Conservation (phyloP, 208 protist species). For the Tetramitus jugosus region DNA sequence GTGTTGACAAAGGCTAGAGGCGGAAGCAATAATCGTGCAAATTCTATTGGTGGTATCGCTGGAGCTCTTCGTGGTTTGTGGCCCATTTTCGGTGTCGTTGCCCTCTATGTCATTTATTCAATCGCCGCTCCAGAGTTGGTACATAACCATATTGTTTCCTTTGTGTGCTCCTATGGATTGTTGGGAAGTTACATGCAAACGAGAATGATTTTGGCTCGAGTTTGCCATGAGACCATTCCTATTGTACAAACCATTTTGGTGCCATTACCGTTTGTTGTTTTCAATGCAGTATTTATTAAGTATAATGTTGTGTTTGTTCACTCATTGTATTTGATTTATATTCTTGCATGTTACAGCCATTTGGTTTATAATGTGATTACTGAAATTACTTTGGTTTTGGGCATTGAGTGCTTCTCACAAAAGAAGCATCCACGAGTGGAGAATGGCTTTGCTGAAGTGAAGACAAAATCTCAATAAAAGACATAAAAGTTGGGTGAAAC, state of each 20-base stretch:
- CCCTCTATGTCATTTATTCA: background rate
- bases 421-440: too few species aligned
- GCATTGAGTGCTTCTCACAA: background rate
- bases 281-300: background rate
- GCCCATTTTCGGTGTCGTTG: background rate
- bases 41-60: constrained; percentile 11
- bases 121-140: background rate
- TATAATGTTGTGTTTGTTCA: background rate
- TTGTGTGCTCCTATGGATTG: background rate
- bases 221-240: background rate
- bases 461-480: too few species aligned
- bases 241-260: background rate
- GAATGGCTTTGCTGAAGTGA: too few species aligned
- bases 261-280: background rate
- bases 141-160: background rate
- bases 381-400: background rate
- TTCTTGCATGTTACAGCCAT: background rate
- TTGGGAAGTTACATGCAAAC: constrained; percentile 9
- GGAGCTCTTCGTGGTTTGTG: background rate
- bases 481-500: too few species aligned
- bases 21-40: background rate
- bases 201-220: background rate
- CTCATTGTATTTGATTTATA: background rate
- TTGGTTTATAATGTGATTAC: background rate
- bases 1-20: background rate